Evolutionary conservation across 768 basidiomycete genomes (phyloP), one percentile per base, ranked within the genome.

Genomic region (Rhizopogon vesiculosus): DNA sequence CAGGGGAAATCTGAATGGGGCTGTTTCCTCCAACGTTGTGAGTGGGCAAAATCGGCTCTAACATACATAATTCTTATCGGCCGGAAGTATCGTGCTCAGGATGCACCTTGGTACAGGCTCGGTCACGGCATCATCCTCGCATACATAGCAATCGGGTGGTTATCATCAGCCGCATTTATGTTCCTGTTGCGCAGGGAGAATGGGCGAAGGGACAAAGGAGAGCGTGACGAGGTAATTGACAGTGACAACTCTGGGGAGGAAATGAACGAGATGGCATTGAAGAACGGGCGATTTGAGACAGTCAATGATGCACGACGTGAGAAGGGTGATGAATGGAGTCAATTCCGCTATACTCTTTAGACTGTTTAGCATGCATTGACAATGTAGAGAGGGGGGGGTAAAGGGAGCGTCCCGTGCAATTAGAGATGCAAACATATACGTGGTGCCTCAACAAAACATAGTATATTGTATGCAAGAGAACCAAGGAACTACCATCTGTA

Each of bases 281-380:
- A 69, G 44, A 87, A 87, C 61, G 86, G 86, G 3, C 70, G 61
- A 29, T 85, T 75, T 59, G 68, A 71, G 51, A 82, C 72, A 56
- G 70, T 81, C n/a, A 76, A 82, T 51, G 82, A 78, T 19, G 87
- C 86, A 16, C 78, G 77, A 58, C 72, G 67, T 22, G 78, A 79
- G 42, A 88, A 86, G 62, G 87, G 87, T 3, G 88, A 89, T 61
- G 67, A 76, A 51, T 89, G 86, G 87, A 89, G 86, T 62, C 85
- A 87, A n/a, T 89, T 87, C 67, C 76, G 83, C 56, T 89, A 89
- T 69, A 79, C 76, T 2, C 61, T 82, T 43, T 85, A 55, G 29
- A 42, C 10, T 18, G 18, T 22, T 48, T 64, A 67, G 75, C 39
- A 58, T 87, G 84, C 84, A 85, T 83, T 63, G 84, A 38, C 3